Evolutionary conservation across 2,329 filamentous ascomycete genomes (phyloP), one percentile per base, ranked within the genome.

Genomic region (Penicillium sp.): DNA sequence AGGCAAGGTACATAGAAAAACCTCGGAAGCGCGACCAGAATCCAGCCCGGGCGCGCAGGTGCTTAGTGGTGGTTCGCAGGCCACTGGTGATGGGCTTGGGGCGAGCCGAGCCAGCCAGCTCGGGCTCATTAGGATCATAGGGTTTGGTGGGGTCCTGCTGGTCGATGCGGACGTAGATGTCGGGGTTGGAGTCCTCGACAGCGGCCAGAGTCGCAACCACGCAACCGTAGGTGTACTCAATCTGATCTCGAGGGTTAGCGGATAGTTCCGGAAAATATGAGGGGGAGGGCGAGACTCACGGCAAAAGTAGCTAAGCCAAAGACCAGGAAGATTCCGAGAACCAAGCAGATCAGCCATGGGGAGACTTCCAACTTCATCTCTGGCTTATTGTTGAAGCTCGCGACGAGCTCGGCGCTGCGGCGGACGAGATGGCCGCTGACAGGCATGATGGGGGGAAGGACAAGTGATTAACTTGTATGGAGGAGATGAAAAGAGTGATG

Each of bases 1-100:
- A 83, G 53, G 76, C 70, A 33, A 83, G 19, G 62, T 76, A 79
- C 60, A 82, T 74, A 39, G 69, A 66, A 55, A 91, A 68, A 52
- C 91, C 91, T 58, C 90, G 88, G 81, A 91, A 88, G 66, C 83
- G 80, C 54, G 88, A 83, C 55, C 77, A 77, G 74, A 82, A 82
- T 58, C 91, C 90, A 56, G 81, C 86, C 60, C 84, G 76, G 43
- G 83, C 76, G 60, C 79, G 79, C 40, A 97, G 80, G 56, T 88
- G 86, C 48, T 73, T 74, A 56, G 87, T 71, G 2, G 86, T 83
- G 9, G 75, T 76, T 55, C 81, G 79, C 66, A 89, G 81, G 60
- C 77, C 83, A 50, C 80, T 77, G 31, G 87, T 90, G 66, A 89
- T 81, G 51, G 84, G 85, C 69, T 81, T 79, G 61, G 80, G 75